Evolutionary conservation across 306 rosid species (phyloP), one percentile per base, ranked within the genome.

Genomic region (Gillenia trifoliata): DNA sequence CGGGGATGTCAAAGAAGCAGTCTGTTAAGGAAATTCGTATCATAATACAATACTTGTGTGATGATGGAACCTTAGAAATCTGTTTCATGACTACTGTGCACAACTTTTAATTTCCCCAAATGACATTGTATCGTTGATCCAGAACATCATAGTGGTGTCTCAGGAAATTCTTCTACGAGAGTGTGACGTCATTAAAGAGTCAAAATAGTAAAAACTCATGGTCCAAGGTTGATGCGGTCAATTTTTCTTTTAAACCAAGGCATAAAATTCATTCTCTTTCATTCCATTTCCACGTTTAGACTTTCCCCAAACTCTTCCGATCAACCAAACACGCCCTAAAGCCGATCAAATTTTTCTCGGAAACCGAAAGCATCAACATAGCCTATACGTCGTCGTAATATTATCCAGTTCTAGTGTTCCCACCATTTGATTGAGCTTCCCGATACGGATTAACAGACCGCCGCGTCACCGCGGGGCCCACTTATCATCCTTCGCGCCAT

Each of bases 401-500:
- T 55, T 34, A 34, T 34, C 49, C 66, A 15, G 52, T 16, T 45
- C 17, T 7, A 15, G 52, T 45, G 13, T 4, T 70, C 19, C 40
- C 64, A 59, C 31, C 17, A 59, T 59, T 33, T 5, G 17, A 26
- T 22, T 5, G n/a, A n/a, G n/a, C n/a, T n/a, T n/a, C 76, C 79
- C 72, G 56, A 74, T 2, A 45, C 16, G 6, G 83, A 50, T 17
- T 23, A 49, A 38, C 68, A 13, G 61, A 43, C 67, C 28, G 78
- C 75, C 77, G 63, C 73, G n/a, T 52, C 70, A 41, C 6, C 33
- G 40, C 23, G 49, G 71, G 75, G 13, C 71, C 75, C 49, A 56
- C 22, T 66, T 5, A 26, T 41, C 45, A 29, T 25, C 23, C 28
- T 52, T 70, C 22, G 49, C 74, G 74, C 63, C 56, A 68, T 56